These are phyloP conservation scores for Grosmannia huntii DNA, from an alignment of 2,329 filamentous ascomycete genomes.

Conservation along the genomic window DNA sequence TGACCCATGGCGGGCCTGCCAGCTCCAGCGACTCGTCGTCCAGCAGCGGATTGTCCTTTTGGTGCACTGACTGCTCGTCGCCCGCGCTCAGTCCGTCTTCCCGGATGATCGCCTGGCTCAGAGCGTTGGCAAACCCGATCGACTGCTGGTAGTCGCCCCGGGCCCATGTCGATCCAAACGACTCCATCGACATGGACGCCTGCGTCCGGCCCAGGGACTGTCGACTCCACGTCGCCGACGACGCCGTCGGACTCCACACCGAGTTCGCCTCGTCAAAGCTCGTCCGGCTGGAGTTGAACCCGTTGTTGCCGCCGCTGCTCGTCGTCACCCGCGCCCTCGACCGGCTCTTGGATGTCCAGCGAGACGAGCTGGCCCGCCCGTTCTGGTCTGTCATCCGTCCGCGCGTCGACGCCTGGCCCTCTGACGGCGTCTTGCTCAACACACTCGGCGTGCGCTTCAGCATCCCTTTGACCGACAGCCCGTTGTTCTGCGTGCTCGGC, in stretches of 20 bases:
- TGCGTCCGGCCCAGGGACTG: constrained; percentile 85
- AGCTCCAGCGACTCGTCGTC: constrained; percentile 91
- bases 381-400: constrained; percentile 53
- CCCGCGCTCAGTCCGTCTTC: constrained; percentile 46
- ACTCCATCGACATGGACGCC: constrained; percentile 85
- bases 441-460: constrained; percentile 82
- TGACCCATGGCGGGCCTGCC: constrained; percentile 91
- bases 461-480: constrained; percentile 61
- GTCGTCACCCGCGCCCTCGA: constrained; percentile 42
- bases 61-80: constrained; percentile 18
- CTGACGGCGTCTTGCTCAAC: constrained; percentile 84
- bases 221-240: constrained; percentile 93
- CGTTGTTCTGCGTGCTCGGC: constrained; percentile 40
- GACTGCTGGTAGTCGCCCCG: constrained; percentile 84
- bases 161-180: constrained; percentile 54
- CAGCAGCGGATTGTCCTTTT: constrained; percentile 50
- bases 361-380: constrained; percentile 39
- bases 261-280: constrained; percentile 87
- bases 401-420: constrained; percentile 55
- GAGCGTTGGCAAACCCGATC: constrained; percentile 91
- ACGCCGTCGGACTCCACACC: constrained; percentile 72
- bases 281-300: constrained; percentile 80
- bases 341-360: constrained; percentile 78
- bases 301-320: constrained; percentile 54
- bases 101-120: constrained; percentile 92